Evolutionary conservation across 1,284 basidiomycete genomes (phyloP).

Genomic region (Trametes pubescens): DNA sequence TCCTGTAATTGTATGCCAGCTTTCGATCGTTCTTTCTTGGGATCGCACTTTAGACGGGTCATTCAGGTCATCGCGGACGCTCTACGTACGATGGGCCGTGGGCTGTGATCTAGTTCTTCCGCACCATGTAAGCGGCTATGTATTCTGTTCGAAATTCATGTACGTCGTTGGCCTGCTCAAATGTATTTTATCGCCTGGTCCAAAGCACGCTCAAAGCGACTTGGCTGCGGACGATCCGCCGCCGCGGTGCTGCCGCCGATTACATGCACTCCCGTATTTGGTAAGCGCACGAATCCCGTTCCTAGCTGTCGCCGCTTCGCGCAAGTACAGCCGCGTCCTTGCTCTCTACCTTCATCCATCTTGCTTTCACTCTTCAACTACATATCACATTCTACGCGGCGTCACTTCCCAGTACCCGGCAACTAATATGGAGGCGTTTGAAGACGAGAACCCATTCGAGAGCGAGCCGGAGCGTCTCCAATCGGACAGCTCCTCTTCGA

Average conservation of each 20-base stretch:
- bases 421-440: slow-evolving; percentile 67
- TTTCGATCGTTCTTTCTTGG: neutral
- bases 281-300: slow-evolving; percentile 10
- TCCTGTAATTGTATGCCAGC: slow-evolving; percentile 19
- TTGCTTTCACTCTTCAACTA: too few species aligned
- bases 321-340: slow-evolving; percentile 3
- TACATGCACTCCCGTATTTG: neutral
- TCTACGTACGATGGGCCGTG: neutral
- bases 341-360: neutral
- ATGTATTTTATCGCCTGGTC: neutral
- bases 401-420: neutral
- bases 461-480: slow-evolving; percentile 63
- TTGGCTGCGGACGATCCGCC: slow-evolving; percentile 11
- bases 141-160: neutral
- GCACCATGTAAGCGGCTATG: neutral
- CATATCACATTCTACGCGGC: neutral
- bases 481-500: slow-evolving; percentile 72
- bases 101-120: neutral
- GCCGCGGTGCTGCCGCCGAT: neutral
- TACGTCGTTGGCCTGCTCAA: neutral
- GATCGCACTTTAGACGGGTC: neutral
- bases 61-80: neutral
- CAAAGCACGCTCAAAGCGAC: neutral
- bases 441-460: slow-evolving; percentile 85
- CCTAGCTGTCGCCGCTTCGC: neutral